A percentile compares a stretch with the other conserved stretches of the same genome.
phyloP scores from a whole-genome alignment of 192 early-diverging fungal genomes.

The Obelidium mucronatum region DNA sequence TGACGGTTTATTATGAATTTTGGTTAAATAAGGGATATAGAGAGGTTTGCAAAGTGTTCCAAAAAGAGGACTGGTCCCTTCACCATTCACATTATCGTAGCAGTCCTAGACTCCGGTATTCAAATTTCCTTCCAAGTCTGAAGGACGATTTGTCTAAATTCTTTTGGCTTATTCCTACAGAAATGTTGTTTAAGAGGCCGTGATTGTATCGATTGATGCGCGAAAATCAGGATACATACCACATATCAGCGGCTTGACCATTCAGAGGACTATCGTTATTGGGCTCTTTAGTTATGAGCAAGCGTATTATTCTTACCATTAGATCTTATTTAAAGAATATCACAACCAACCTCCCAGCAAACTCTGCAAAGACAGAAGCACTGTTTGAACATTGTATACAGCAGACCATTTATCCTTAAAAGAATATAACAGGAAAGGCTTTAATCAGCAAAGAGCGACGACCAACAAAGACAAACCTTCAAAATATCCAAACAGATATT shows the following conservation, averaged over 20 bases:
- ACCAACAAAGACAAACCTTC: conserved; percentile 39
- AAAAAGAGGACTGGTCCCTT: not conserved
- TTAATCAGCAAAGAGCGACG: not conserved
- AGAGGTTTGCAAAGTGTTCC: not conserved
- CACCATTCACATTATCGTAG: not conserved
- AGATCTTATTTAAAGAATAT: not conserved
- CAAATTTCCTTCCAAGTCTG: conserved; percentile 30
- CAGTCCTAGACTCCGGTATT: not conserved
- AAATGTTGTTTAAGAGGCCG: too few relatives aligned
- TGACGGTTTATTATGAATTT: not conserved
- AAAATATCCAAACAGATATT: conserved; percentile 64
- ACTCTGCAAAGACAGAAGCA: conserved; percentile 62
- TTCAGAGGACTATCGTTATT: conserved; percentile 66
- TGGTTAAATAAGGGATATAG: too few relatives aligned
- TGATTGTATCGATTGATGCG: too few relatives aligned
- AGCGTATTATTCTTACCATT: not conserved
- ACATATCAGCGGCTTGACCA: conserved; percentile 54
- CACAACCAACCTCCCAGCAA: conserved; percentile 48
- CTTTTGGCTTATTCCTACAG: conserved; percentile 14
- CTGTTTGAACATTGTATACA: conserved; percentile 62
- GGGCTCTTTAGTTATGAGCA: conserved; percentile 46
- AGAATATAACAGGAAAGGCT: not conserved
- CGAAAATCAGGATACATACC: conserved; percentile 24
- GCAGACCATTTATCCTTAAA: conserved; percentile 63
- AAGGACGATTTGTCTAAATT: conserved; percentile 32